These are phyloP conservation scores for Podila epigama DNA, from an alignment of 192 early-diverging fungal species.

Conservation along the genomic window DNA sequence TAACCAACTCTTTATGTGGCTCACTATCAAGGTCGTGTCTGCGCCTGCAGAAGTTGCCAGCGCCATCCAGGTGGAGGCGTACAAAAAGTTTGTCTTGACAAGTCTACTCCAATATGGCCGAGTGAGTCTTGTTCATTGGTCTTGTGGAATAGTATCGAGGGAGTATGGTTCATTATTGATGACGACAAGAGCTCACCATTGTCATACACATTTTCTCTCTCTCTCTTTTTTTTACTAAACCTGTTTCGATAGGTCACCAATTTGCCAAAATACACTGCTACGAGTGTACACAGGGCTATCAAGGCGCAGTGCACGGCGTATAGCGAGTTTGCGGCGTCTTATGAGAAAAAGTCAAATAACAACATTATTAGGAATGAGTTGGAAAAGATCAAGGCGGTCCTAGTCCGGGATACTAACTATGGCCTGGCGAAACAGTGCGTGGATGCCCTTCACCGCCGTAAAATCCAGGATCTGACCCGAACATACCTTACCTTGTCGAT, in stretches of 20 bases:
- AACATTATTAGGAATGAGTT: constrained; percentile 50
- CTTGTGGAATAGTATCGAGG: no score
- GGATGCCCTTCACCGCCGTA: constrained; percentile 56
- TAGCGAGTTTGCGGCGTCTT: constrained; percentile 65
- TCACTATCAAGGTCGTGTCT: constrained; percentile 57
- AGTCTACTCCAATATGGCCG: constrained; percentile 67
- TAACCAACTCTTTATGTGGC: not conserved
- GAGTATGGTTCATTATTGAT: no score
- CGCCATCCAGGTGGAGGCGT: constrained; percentile 78
- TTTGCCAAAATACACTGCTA: constrained; percentile 63
- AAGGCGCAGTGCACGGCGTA: constrained; percentile 57
- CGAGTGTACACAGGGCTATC: constrained; percentile 52
- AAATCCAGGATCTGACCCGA: constrained; percentile 75
- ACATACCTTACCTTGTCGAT: constrained; percentile 82
- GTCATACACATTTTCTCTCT: not conserved
- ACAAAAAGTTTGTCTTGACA: constrained; percentile 73
- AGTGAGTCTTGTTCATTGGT: constrained; percentile 32
- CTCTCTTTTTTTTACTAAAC: not conserved
- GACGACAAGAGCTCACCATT: not conserved
- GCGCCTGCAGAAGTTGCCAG: constrained; percentile 69
- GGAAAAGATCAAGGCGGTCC: constrained; percentile 30
- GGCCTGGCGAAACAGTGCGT: constrained; percentile 66
- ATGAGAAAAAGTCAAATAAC: constrained; percentile 55
- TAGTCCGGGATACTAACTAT: constrained; percentile 64
- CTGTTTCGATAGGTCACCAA: constrained; percentile 25